A percentile compares a stretch with the other conserved stretches of the same genome.
These are phyloP conservation scores for Xylaria sp. DNA, from an alignment of 2,329 filamentous ascomycete genomes.

Conservation along the genomic window DNA sequence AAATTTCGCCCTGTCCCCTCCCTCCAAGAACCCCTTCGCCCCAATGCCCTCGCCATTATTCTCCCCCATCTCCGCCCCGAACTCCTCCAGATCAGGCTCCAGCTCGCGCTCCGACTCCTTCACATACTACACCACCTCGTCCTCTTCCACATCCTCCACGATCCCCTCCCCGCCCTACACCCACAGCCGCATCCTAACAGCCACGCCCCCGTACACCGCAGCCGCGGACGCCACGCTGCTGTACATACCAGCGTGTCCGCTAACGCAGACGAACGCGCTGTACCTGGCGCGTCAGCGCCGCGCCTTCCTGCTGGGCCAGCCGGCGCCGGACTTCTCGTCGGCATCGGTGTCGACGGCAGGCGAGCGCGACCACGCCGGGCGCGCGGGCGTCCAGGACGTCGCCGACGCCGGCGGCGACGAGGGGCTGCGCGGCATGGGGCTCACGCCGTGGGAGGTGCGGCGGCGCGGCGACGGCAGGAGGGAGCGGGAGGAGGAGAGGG, in stretches of 20 bases:
- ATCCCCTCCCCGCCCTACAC: background rate
- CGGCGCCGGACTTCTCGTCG: slow-evolving; percentile 69
- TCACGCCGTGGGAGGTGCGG: slow-evolving; percentile 51
- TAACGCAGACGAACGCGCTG: slow-evolving; percentile 77
- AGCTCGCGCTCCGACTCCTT: slow-evolving; percentile 8
- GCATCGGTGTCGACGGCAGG: slow-evolving; percentile 54
- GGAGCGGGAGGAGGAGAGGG: background rate
- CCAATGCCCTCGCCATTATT: background rate
- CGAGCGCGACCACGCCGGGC: slow-evolving; percentile 65
- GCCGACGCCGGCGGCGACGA: slow-evolving; percentile 49
- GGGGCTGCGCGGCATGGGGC: slow-evolving; percentile 57
- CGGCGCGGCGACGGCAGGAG: background rate
- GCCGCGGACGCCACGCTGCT: slow-evolving; percentile 72
- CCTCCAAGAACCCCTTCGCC: slow-evolving; percentile 13
- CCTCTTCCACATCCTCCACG: background rate
- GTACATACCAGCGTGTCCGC: slow-evolving; percentile 87
- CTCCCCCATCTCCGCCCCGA: slow-evolving; percentile 55
- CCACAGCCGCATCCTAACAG: background rate
- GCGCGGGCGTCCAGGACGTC: slow-evolving; percentile 56
- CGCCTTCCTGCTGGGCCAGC: slow-evolving; percentile 73
- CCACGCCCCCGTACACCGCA: background rate
- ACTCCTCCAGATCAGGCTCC: background rate
- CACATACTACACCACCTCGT: slow-evolving; percentile 4
- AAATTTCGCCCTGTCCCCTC: slow-evolving; percentile 9
- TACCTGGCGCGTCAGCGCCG: slow-evolving; percentile 77